Conservation (phyloP, 2,329 filamentous ascomycete species). For the Stenocarpella maydis region DNA sequence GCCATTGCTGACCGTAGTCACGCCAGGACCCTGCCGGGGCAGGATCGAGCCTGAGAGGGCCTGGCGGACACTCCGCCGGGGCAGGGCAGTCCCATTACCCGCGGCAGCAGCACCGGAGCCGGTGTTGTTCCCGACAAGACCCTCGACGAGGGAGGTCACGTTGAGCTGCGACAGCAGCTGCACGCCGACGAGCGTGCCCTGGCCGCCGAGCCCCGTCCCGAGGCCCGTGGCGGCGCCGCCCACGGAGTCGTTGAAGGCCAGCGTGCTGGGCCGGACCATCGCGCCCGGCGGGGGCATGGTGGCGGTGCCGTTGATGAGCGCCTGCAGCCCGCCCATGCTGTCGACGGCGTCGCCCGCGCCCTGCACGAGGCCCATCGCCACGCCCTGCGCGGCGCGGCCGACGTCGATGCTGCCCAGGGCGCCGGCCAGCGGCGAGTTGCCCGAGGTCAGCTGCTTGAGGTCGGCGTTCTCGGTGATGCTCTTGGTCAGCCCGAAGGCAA, state of each 20-base stretch:
- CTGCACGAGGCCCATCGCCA: conserved; percentile 46
- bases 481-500: conserved; percentile 43
- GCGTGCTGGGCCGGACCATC: conserved; percentile 34
- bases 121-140: conserved; percentile 5
- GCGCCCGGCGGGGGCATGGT: conserved; percentile 37
- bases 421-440: background rate
- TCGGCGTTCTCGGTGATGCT: conserved; percentile 40
- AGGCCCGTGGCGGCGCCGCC: conserved; percentile 47
- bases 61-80: background rate
- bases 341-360: conserved; percentile 47
- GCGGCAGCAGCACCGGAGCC: background rate
- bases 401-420: conserved; percentile 37
- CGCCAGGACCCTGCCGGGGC: background rate
- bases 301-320: conserved; percentile 43
- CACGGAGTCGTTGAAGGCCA: conserved; percentile 47
- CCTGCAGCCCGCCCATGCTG: conserved; percentile 44
- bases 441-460: background rate
- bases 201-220: conserved; percentile 46
- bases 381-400: conserved; percentile 45
- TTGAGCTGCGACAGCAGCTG: conserved; percentile 41
- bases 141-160: conserved; percentile 12
- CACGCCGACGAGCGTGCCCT: conserved; percentile 44
- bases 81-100: background rate
- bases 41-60: background rate
- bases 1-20: background rate